Evolutionary conservation across 2,329 filamentous ascomycete genomes (phyloP).

Genomic region (Aureobasidium sp.): DNA sequence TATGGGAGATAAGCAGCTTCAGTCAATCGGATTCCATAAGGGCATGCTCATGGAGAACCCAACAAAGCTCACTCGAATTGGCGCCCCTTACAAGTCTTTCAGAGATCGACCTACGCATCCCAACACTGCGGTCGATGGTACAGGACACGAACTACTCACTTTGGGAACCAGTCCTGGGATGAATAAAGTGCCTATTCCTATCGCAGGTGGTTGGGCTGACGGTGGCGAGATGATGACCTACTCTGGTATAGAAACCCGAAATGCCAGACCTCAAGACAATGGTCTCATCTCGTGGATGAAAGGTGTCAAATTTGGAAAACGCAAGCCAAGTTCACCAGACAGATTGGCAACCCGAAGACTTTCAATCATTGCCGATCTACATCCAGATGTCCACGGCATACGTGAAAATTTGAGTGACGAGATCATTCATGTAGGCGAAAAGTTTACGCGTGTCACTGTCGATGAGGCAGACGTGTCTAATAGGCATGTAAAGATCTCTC

Average conservation of each 20-base stretch:
- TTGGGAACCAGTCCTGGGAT: conserved; percentile 19
- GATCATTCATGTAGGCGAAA: conserved; percentile 54
- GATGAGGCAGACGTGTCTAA: conserved; percentile 52
- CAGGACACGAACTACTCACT: neutral
- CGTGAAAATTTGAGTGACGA: conserved; percentile 53
- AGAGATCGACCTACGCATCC: conserved; percentile 44
- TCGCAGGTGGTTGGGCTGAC: conserved; percentile 24
- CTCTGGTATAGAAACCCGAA: conserved; percentile 43
- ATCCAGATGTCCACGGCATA: neutral
- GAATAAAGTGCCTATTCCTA: conserved; percentile 20
- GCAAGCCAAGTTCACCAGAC: conserved; percentile 17
- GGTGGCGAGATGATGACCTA: conserved; percentile 43
- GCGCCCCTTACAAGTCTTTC: conserved; percentile 79
- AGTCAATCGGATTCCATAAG: conserved; percentile 65
- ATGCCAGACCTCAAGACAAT: conserved; percentile 34
- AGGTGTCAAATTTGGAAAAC: conserved; percentile 53
- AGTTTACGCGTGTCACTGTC: conserved; percentile 54
- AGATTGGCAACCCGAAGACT: conserved; percentile 15
- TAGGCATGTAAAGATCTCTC: conserved; percentile 48
- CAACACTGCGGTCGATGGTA: neutral
- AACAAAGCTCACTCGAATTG: conserved; percentile 61
- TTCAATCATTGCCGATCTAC: conserved; percentile 14
- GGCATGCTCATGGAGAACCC: conserved; percentile 59
- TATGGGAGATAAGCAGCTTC: conserved; percentile 57
- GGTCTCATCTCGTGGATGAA: conserved; percentile 57